Evolutionary conservation across 2,329 filamentous ascomycete genomes (phyloP).

Genomic region (Aspergillus sp.): DNA sequence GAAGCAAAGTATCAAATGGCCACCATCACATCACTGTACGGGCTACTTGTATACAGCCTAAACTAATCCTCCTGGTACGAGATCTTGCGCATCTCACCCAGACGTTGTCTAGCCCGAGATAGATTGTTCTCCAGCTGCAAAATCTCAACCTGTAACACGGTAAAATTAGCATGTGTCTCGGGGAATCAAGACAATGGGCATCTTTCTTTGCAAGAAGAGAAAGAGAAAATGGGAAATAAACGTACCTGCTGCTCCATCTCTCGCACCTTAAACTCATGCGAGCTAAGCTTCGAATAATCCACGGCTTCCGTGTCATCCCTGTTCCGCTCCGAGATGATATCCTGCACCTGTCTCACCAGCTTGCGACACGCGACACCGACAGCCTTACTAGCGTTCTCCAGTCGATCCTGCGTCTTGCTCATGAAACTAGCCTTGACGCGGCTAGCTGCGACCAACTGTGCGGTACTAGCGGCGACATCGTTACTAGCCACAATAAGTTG

Average conservation of each 20-base stretch:
- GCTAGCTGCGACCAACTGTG: conserved; percentile 90
- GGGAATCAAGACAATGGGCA: not conserved
- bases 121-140: conserved; percentile 87
- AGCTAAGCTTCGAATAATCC: conserved; percentile 81
- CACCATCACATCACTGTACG: not conserved
- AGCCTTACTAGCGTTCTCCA: conserved; percentile 87
- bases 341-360: conserved; percentile 87
- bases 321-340: conserved; percentile 82
- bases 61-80: conserved; percentile 72
- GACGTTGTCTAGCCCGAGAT: conserved; percentile 66
- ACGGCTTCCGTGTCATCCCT: conserved; percentile 69
- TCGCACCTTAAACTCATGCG: conserved; percentile 95
- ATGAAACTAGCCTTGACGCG: conserved; percentile 97
- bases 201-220: not conserved
- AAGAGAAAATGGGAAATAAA: conserved; percentile 16
- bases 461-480: conserved; percentile 90
- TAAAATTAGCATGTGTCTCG: not conserved
- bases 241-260: conserved; percentile 99
- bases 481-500: conserved; percentile 97
- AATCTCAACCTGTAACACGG: conserved; percentile 74
- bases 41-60: not conserved
- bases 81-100: conserved; percentile 98
- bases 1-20: not conserved
- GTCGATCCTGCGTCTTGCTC: conserved; percentile 87
- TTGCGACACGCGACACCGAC: conserved; percentile 82